A percentile compares a stretch with the other conserved stretches of the same genome.
Evolutionary conservation across 2,329 filamentous ascomycete genomes (phyloP).

Genomic region (Fusarium gaditjirri): DNA sequence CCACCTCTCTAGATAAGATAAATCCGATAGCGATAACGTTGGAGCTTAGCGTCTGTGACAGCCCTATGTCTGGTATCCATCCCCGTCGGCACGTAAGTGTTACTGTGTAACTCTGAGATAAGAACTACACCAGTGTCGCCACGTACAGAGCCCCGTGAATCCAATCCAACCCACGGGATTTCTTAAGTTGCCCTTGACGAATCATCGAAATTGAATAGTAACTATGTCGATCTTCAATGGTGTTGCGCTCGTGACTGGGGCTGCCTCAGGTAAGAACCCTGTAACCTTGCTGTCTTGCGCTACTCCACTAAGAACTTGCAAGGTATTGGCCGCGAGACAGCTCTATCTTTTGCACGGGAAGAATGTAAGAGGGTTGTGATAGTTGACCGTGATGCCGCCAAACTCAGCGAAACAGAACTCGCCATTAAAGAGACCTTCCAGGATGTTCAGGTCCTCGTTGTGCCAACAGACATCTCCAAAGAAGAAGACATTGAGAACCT

Average conservation of each 20-base stretch:
- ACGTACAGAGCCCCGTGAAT: not conserved
- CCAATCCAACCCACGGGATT: no score
- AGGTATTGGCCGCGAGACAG: constrained; percentile 11
- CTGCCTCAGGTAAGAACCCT: constrained; percentile 3
- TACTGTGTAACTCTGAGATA: not conserved
- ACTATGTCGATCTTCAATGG: constrained; percentile 3
- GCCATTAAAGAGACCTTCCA: not conserved
- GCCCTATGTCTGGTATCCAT: not conserved
- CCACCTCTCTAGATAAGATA: not conserved
- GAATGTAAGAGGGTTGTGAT: not conserved
- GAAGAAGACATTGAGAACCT: not conserved
- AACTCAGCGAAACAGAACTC: not conserved
- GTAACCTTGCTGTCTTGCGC: fast-evolving
- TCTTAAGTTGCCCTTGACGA: no score
- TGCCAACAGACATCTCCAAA: constrained; percentile 19
- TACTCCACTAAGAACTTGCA: not conserved
- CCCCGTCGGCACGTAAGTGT: not conserved
- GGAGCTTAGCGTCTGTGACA: not conserved
- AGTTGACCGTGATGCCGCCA: not conserved
- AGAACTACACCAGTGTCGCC: not conserved
- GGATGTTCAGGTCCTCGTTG: not conserved
- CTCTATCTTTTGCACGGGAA: constrained; percentile 10
- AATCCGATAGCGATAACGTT: not conserved
- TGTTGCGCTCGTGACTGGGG: constrained; percentile 21
- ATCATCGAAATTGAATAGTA: no score